phyloP scores from a whole-genome alignment of 441 rosid species.

The Brassica balearica region DNA sequence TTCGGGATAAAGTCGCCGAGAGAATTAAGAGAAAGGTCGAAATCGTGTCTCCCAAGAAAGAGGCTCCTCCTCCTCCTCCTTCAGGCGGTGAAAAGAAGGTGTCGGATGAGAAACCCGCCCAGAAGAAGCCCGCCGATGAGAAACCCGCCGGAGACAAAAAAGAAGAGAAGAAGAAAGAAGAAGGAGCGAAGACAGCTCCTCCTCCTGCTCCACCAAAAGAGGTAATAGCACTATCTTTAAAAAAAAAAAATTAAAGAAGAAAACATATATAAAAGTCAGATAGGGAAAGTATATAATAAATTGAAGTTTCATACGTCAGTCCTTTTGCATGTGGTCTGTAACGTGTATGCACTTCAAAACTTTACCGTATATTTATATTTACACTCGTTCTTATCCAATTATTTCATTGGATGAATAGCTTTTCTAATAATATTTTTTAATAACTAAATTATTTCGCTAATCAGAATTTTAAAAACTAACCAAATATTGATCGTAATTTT shows the following conservation, averaged over 20 bases:
- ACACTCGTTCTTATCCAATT: constrained; percentile 18
- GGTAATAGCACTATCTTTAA: neutral
- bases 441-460: too few relatives aligned
- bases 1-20: constrained; percentile 59
- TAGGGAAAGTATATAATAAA: too few relatives aligned
- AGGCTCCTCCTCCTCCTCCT: constrained; percentile 45
- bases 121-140: constrained; percentile 41
- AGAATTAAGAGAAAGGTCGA: constrained; percentile 75
- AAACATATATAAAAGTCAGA: too few relatives aligned
- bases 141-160: neutral
- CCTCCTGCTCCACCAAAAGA: constrained; percentile 7
- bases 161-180: constrained; percentile 50
- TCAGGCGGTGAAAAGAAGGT: constrained; percentile 39
- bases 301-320: constrained; percentile 38
- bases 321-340: constrained; percentile 36
- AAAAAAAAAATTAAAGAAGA: too few relatives aligned
- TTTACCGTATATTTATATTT: constrained; percentile 17
- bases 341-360: constrained; percentile 45
- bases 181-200: constrained; percentile 60
- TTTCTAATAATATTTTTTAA: too few relatives aligned
- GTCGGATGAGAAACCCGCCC: constrained; percentile 39
- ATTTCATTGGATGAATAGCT: too few relatives aligned
- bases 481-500: neutral
- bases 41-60: constrained; percentile 73
- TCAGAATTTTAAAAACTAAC: too few relatives aligned